Evolutionary conservation across 805 yeast species (phyloP).

Genomic region (Wickerhamomyces tratensis): DNA sequence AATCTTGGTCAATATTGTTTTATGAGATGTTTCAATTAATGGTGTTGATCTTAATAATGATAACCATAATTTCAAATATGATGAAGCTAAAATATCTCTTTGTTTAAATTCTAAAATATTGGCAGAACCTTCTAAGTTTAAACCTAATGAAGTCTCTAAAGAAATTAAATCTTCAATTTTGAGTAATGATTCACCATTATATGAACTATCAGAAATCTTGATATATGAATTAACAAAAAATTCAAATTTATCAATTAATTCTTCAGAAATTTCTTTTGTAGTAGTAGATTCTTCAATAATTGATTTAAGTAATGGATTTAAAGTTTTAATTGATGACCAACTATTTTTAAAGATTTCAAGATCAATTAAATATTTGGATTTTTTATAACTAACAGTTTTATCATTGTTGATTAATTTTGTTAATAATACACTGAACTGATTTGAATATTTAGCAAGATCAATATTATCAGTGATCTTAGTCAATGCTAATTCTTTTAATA

Average conservation of each 20-base stretch:
- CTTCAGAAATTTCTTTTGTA: too few species aligned
- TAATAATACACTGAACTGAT: constrained; percentile 16
- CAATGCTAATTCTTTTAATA: constrained; percentile 20
- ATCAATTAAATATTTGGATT: constrained; percentile 13
- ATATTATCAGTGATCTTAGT: constrained; percentile 7
- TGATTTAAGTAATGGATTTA: background rate
- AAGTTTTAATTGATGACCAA: constrained; percentile 13
- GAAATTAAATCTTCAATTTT: constrained; percentile 7
- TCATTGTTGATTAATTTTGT: constrained; percentile 16
- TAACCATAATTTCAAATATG: constrained; percentile 16
- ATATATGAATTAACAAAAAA: constrained; percentile 18
- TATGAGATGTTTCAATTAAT: constrained; percentile 1
- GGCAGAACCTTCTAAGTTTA: background rate
- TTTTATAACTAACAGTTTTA: constrained; percentile 9
- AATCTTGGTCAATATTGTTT: too few species aligned
- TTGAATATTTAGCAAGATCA: background rate
- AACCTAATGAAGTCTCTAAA: constrained; percentile 1
- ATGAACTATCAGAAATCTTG: constrained; percentile 6
- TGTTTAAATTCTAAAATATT: constrained; percentile 13
- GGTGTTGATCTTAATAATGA: constrained; percentile 13
- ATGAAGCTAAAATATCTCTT: constrained; percentile 20
- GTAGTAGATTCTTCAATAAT: too few species aligned
- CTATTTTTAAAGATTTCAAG: constrained; percentile 18
- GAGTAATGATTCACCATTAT: constrained; percentile 3
- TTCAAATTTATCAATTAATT: constrained; percentile 10